phyloP scores from a whole-genome alignment of 2,329 filamentous ascomycete genomes.

The Phoma herbarum region DNA sequence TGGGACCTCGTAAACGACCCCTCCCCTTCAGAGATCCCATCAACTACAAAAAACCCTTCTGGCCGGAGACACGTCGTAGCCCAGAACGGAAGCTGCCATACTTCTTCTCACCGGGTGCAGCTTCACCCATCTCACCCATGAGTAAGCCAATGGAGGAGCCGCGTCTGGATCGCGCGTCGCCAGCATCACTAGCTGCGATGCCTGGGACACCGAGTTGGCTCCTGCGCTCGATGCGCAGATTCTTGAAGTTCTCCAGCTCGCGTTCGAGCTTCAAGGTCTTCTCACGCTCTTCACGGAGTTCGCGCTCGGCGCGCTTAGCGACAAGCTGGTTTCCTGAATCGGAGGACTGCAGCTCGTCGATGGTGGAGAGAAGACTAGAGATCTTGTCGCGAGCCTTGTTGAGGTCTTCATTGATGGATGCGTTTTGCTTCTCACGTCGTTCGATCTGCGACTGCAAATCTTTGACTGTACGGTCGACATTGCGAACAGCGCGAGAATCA shows the following conservation, averaged over 20 bases:
- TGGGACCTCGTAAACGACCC: conserved; percentile 42
- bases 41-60: conserved; percentile 61
- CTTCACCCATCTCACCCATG: conserved; percentile 47
- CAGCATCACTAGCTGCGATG: conserved; percentile 53
- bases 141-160: conserved; percentile 55
- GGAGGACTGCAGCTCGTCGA: conserved; percentile 90
- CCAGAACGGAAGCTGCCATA: conserved; percentile 43
- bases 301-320: conserved; percentile 85
- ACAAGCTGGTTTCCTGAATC: conserved; percentile 84
- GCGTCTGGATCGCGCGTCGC: conserved; percentile 54
- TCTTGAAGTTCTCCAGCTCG: conserved; percentile 85
- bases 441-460: conserved; percentile 93
- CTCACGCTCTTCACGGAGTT: conserved; percentile 88
- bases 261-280: conserved; percentile 82
- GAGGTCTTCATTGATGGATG: conserved; percentile 83
- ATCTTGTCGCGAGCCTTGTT: conserved; percentile 87
- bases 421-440: conserved; percentile 87
- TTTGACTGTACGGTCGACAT: conserved; percentile 91
- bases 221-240: conserved; percentile 69
- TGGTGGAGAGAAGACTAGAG: conserved; percentile 85
- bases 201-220: conserved; percentile 48
- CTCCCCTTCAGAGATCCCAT: conserved; percentile 44
- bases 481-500: conserved; percentile 86
- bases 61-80: conserved; percentile 56
- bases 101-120: conserved; percentile 44